Conservation (phyloP, 1,284 basidiomycete species). For the Heterobasidion occidentale region DNA sequence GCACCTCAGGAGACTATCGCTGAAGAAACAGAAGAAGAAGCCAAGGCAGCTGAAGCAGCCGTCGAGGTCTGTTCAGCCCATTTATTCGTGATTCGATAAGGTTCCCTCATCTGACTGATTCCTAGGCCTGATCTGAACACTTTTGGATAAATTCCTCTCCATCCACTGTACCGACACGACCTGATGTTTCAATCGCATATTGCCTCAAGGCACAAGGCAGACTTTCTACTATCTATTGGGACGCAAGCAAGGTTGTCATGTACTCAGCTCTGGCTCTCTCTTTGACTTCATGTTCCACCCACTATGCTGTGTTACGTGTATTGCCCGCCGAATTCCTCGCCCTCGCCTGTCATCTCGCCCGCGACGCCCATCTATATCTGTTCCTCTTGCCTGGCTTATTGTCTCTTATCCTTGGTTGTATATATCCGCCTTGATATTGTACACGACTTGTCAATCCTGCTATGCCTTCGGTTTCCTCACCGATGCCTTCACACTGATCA, state of each 20-base stretch:
- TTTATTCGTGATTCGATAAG: not conserved
- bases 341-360: not conserved
- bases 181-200: not conserved
- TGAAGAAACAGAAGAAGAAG: slow-evolving; percentile 8
- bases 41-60: slow-evolving; percentile 7
- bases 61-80: slow-evolving; percentile 1
- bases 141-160: too few species aligned
- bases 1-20: slow-evolving; percentile 6
- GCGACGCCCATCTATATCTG: not conserved
- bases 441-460: not conserved
- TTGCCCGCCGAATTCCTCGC: not conserved
- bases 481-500: too few species aligned
- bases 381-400: not conserved
- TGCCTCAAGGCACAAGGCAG: not conserved
- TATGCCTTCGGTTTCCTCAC: not conserved
- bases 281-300: not conserved
- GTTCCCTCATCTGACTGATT: not conserved
- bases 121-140: not conserved
- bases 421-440: not conserved
- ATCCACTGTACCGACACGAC: not conserved
- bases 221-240: not conserved
- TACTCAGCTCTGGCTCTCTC: not conserved
- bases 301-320: not conserved
- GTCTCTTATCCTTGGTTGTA: not conserved
- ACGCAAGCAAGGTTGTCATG: not conserved